Percentiles rank a stretch among this genome's conserved stretches.
Evolutionary conservation across 352 stramenopile genomes (phyloP).

Genomic region (Globisporangium ultimum): DNA sequence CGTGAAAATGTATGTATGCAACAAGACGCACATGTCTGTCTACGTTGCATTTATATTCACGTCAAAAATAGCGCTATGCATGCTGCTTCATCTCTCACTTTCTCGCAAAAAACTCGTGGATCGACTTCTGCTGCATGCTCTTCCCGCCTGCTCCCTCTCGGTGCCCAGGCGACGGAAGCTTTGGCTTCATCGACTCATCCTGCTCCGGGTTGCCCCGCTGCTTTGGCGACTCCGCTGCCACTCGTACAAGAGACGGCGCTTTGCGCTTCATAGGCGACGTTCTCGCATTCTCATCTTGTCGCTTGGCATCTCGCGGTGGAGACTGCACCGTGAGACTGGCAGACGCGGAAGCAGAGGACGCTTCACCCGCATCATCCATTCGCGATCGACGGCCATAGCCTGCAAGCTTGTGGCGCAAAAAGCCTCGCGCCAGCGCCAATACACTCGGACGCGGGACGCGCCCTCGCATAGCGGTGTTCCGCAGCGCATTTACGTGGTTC

Average conservation of each 20-base stretch:
- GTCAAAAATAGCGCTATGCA: no score
- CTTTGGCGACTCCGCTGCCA: neutral
- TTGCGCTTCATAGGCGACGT: neutral
- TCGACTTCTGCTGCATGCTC: slow-evolving; percentile 10
- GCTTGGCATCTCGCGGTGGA: neutral
- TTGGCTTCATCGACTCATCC: neutral
- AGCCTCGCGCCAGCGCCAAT: slow-evolving; percentile 8
- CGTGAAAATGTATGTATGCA: neutral
- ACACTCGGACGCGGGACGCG: slow-evolving; percentile 7
- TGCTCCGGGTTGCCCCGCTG: neutral
- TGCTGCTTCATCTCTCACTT: neutral
- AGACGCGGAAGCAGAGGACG: slow-evolving; percentile 2
- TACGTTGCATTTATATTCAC: no score
- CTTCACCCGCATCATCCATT: slow-evolving; percentile 3
- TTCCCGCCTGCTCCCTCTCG: neutral
- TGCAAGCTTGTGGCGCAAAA: slow-evolving; percentile 9
- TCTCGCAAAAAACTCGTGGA: slow-evolving; percentile 8
- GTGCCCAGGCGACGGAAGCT: neutral
- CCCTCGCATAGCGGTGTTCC: slow-evolving; percentile 3
- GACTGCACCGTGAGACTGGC: neutral
- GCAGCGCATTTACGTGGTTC: neutral
- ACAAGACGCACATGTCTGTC: neutral
- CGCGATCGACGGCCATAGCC: neutral
- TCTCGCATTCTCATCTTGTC: neutral
- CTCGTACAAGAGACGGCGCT: no score